Evolutionary conservation across 176 grass and related monocot species (phyloP).

Genomic region (Tillandsia fasciculata): DNA sequence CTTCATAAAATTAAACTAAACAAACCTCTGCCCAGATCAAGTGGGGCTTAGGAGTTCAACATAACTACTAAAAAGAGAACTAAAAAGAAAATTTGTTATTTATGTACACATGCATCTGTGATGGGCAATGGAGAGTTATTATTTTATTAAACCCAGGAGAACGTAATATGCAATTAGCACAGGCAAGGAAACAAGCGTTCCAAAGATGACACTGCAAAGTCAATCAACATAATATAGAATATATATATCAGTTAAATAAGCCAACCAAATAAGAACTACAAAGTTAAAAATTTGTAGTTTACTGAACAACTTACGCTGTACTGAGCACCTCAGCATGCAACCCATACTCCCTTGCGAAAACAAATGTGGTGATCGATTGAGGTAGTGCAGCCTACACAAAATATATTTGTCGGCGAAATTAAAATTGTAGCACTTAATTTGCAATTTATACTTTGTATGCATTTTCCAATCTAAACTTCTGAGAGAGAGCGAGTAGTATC

Average conservation of each 20-base stretch:
- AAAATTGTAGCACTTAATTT: too few relatives aligned
- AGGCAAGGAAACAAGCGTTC: slow-evolving; percentile 57
- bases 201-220: slow-evolving; percentile 68
- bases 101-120: not conserved
- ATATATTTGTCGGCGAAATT: too few relatives aligned
- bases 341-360: slow-evolving; percentile 72
- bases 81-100: too few relatives aligned
- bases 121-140: not conserved
- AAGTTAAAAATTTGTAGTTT: not conserved
- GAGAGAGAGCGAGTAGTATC: too few relatives aligned
- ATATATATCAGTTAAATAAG: not conserved
- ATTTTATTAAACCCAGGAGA: slow-evolving; percentile 42
- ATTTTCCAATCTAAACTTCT: too few relatives aligned
- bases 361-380: slow-evolving; percentile 59
- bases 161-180: slow-evolving; percentile 52
- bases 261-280: not conserved
- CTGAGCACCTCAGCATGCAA: slow-evolving; percentile 67
- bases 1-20: too few relatives aligned
- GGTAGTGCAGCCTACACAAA: slow-evolving; percentile 56
- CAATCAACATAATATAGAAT: not conserved
- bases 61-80: too few relatives aligned
- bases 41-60: too few relatives aligned
- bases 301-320: slow-evolving; percentile 46
- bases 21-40: too few relatives aligned
- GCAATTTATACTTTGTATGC: too few relatives aligned